Evolutionary conservation across 371 early-diverging fungal genomes (phyloP).

Genomic region (Syncephalastrum monosporum): DNA sequence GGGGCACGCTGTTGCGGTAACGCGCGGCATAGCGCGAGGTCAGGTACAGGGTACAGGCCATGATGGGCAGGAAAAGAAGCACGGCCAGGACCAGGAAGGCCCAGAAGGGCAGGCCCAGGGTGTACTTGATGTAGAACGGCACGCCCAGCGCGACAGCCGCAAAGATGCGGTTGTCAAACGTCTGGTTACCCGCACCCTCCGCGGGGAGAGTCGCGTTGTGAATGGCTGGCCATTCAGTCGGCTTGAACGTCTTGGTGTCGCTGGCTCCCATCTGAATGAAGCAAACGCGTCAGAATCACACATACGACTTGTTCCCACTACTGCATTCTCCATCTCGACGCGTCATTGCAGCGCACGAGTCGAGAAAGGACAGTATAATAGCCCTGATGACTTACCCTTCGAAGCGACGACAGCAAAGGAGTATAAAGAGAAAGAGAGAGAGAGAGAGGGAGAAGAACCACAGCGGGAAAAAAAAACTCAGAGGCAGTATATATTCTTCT

Average conservation of each 20-base stretch:
- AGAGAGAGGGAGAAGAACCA: no score
- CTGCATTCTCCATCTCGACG: no score
- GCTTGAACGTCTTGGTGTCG: constrained; percentile 35
- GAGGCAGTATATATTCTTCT: no score
- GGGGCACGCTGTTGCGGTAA: constrained; percentile 66
- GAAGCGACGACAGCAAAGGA: no score
- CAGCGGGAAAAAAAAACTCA: no score
- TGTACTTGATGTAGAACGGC: constrained; percentile 61
- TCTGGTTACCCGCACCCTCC: constrained; percentile 79
- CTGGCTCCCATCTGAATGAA: constrained; percentile 14
- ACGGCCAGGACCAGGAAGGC: constrained; percentile 61
- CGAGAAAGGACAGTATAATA: no score
- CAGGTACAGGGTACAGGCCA: constrained; percentile 65
- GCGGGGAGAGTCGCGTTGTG: constrained; percentile 65
- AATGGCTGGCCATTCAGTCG: constrained; percentile 58
- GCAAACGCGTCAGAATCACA: no score
- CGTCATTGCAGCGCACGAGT: no score
- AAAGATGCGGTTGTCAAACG: constrained; percentile 66
- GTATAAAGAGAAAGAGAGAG: no score
- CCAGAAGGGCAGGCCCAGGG: constrained; percentile 58
- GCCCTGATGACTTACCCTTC: no score
- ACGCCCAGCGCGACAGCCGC: constrained; percentile 52
- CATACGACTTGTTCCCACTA: no score
- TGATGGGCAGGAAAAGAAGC: constrained; percentile 64
- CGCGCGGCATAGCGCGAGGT: constrained; percentile 68